Conservation (phyloP, 139 green algal species). For the Raphidocelis subcapitata region DNA sequence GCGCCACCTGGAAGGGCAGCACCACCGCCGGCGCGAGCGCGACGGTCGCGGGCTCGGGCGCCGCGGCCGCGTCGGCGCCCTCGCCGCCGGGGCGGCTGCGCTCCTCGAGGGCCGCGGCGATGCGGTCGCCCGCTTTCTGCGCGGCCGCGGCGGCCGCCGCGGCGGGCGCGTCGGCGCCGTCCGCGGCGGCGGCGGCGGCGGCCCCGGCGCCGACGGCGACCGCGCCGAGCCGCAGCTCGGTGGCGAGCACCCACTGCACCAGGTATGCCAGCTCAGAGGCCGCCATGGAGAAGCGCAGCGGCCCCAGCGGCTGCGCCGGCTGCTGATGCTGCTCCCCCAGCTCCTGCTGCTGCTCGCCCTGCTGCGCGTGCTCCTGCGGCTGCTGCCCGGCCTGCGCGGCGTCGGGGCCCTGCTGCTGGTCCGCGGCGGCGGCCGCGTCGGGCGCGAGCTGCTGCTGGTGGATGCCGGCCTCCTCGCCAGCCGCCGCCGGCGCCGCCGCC, state of each 20-base stretch:
- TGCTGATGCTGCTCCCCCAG: too few species aligned
- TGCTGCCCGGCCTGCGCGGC: too few species aligned
- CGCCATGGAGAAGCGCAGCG: constrained; percentile 9
- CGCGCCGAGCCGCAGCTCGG: neutral
- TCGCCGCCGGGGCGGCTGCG: neutral
- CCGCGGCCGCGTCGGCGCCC: neutral
- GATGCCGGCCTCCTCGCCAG: too few species aligned
- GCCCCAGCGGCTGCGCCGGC: too few species aligned
- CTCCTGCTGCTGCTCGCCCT: too few species aligned
- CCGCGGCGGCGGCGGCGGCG: neutral
- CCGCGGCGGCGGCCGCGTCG: too few species aligned
- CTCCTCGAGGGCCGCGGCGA: neutral
- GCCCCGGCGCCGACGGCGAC: neutral
- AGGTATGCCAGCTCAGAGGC: constrained; percentile 19
- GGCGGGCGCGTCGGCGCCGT: neutral
- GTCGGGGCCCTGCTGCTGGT: too few species aligned
- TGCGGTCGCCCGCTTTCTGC: neutral
- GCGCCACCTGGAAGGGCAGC: constrained; percentile 21
- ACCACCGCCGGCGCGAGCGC: neutral
- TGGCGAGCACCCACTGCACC: constrained; percentile 18
- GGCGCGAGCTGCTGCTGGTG: too few species aligned
- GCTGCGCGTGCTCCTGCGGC: too few species aligned
- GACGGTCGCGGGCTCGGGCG: neutral
- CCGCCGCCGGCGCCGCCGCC: too few species aligned
- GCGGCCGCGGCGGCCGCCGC: neutral